Base-by-base conservation (phyloP, 106 monocot species). In the Hemerocallis citrina region DNA sequence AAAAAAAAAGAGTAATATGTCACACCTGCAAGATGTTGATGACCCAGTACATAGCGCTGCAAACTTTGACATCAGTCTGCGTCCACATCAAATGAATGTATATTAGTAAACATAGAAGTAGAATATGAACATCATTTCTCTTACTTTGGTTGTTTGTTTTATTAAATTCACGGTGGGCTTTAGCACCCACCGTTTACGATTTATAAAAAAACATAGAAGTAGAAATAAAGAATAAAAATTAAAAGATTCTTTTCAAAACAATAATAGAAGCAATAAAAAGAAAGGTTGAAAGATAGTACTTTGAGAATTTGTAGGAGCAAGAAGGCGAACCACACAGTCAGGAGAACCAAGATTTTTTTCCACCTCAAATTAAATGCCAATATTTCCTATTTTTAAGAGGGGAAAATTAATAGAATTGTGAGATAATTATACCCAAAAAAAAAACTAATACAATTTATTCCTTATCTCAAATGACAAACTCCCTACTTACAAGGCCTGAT, bases 261-360 rank as follows among this genome's bases (percentile, higher is more conserved):
- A 59, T 45, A 4, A 41, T 21, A 52, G n/a, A n/a, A n/a, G n/a
- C 6, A 34, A 52, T 5, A 35, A 29, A 38, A 41, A 24, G 11
- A 16, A 17, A 12, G 4, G 1, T 43, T 43, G 17, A 0, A 56
- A 33, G 16, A 29, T 38, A 34, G 7, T 64, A 41, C 96, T 81
- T 96, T 96, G 57, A 87, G 6, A 34, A 90, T 61, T 79, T 96
- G 96, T 24, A 96, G 86, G 13, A 79, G 34, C 29, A 96, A 79
- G 64, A 96, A 96, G 49, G 52, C 76, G 63, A 62, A 72, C 96
- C 96, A 96, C 33, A 87, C 81, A 6, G 77, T 14, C 61, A 96
- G 51, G 16, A 96, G 74, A 30, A 87, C 74, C 0, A 79, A 19
- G 22, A 96, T 76, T 20, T 81, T 73, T 68, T 71, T 90, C 83